Percentiles rank a stretch among this genome's conserved stretches.
Evolutionary conservation across 2,329 filamentous ascomycete species (phyloP).

Genomic region (Teratosphaeriaceae sp.): DNA sequence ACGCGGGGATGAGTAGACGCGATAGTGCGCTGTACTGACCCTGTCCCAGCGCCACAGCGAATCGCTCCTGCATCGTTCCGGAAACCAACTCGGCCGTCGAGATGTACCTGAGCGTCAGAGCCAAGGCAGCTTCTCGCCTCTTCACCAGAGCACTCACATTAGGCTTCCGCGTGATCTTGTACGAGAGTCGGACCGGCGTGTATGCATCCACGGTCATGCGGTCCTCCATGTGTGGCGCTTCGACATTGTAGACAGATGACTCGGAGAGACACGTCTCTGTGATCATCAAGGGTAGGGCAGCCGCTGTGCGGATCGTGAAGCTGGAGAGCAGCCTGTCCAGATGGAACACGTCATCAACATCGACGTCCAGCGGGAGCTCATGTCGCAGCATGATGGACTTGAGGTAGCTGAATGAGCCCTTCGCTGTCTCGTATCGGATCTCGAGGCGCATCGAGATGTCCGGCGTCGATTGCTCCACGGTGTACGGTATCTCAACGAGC

Average conservation of each 20-base stretch:
- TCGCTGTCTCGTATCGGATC: conserved; percentile 20
- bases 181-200: conserved; percentile 74
- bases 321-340: conserved; percentile 73
- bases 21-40: conserved; percentile 42
- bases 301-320: conserved; percentile 84
- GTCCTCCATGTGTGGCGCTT: conserved; percentile 44
- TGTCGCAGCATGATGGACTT: conserved; percentile 60
- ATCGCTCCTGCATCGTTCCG: conserved; percentile 39
- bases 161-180: conserved; percentile 61
- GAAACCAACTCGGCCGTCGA: conserved; percentile 69
- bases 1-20: conserved; percentile 46
- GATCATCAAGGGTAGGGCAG: conserved; percentile 65
- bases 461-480: conserved; percentile 67
- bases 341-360: conserved; percentile 95
- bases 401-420: conserved; percentile 41
- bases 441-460: conserved; percentile 67
- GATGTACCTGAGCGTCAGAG: conserved; percentile 68
- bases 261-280: conserved; percentile 62
- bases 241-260: conserved; percentile 62
- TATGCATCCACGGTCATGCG: conserved; percentile 64
- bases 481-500: conserved; percentile 70
- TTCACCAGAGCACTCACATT: conserved; percentile 17
- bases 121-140: conserved; percentile 42
- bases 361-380: conserved; percentile 79
- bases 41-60: conserved; percentile 40